Evolutionary conservation across 345 rosid species (phyloP).

Genomic region (Theobroma cacao): DNA sequence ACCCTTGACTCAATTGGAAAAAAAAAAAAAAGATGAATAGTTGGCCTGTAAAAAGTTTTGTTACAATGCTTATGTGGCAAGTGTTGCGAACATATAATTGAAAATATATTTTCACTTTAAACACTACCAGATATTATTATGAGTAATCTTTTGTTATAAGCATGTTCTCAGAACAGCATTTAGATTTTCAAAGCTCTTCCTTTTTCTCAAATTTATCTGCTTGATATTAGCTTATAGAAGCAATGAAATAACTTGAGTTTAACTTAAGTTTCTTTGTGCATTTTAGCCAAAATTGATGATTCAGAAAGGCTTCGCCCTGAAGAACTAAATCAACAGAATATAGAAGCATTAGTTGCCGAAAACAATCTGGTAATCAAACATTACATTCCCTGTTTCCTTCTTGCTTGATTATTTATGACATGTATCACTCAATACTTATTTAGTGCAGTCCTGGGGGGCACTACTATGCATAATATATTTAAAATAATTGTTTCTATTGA

Average conservation of each 20-base stretch:
- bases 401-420: not conserved
- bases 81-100: not conserved
- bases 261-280: slow-evolving; percentile 18
- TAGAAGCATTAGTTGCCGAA: slow-evolving; percentile 98
- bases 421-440: not conserved
- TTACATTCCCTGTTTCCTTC: not conserved
- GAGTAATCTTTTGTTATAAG: not conserved
- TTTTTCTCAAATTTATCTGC: not conserved
- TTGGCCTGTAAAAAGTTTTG: not conserved
- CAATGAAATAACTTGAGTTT: not conserved
- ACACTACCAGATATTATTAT: not conserved
- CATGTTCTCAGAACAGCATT: not conserved
- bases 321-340: slow-evolving; percentile 95
- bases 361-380: slow-evolving; percentile 67
- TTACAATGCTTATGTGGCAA: not conserved
- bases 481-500: not conserved
- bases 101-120: not conserved
- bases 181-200: not conserved
- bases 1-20: not conserved
- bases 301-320: slow-evolving; percentile 95
- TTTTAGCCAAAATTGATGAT: slow-evolving; percentile 70
- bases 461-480: not conserved
- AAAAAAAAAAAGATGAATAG: not conserved
- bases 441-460: not conserved
- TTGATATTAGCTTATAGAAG: not conserved